Evolutionary conservation across 768 basidiomycete species (phyloP).

Genomic region (Kwoniella bestiolae): DNA sequence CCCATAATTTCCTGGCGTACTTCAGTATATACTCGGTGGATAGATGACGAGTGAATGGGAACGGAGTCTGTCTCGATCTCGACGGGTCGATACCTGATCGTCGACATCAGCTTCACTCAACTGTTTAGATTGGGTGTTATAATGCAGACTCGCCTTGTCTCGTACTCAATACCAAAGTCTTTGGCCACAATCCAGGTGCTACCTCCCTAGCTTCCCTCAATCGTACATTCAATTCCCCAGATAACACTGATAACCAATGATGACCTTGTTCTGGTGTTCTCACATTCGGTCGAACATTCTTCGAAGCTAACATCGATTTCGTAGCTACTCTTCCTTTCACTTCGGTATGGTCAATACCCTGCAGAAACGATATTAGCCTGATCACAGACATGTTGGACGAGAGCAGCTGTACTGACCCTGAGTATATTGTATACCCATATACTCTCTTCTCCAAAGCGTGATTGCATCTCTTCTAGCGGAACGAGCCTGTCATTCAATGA

Average conservation of each 20-base stretch:
- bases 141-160: conserved; percentile 50
- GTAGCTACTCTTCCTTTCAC: conserved; percentile 81
- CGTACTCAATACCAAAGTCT: conserved; percentile 78
- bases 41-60: conserved; percentile 77
- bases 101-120: not conserved
- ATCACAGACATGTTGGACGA: not conserved
- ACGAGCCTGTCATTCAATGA: conserved; percentile 45
- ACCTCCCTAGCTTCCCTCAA: conserved; percentile 77
- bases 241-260: conserved; percentile 89
- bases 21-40: conserved; percentile 75
- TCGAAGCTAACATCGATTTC: conserved; percentile 96
- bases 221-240: conserved; percentile 84
- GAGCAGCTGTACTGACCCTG: conserved; percentile 62
- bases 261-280: conserved; percentile 73
- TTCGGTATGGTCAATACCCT: conserved; percentile 85
- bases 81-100: conserved; percentile 67
- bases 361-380: conserved; percentile 13
- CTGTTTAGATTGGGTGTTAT: not conserved
- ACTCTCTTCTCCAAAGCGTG: conserved; percentile 59
- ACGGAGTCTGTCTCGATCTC: conserved; percentile 81
- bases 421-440: conserved; percentile 93
- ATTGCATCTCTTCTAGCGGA: conserved; percentile 58
- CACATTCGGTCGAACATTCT: conserved; percentile 82
- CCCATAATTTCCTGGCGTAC: conserved; percentile 81
- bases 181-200: conserved; percentile 84